Evolutionary conservation across 208 protist species (phyloP).

Genomic region (Balamuthia mandrillaris): DNA sequence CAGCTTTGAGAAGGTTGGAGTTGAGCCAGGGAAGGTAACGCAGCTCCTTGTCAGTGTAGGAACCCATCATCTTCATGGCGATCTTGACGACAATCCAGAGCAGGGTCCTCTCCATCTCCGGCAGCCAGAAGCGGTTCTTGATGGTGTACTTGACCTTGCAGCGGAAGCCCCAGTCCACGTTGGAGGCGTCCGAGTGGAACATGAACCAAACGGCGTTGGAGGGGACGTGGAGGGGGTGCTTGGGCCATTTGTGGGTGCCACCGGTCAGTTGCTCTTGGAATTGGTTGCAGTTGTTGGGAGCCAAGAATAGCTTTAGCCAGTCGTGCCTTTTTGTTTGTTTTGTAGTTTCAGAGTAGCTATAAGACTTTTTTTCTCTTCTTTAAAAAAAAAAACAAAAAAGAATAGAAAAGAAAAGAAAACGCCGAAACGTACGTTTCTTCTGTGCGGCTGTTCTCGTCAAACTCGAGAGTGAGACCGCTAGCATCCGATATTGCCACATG

Average conservation of each 20-base stretch:
- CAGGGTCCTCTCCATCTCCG: not conserved
- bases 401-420: not conserved
- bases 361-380: not conserved
- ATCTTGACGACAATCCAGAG: not conserved
- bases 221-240: not conserved
- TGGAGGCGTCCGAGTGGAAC: constrained; percentile 8
- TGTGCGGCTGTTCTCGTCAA: not conserved
- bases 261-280: not conserved
- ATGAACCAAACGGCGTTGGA: not conserved
- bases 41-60: not conserved
- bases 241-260: not conserved
- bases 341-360: not conserved
- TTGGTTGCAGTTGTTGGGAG: not conserved
- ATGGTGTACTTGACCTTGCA: not conserved
- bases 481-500: not conserved
- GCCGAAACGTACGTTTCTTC: not conserved
- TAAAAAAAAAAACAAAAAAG: not conserved
- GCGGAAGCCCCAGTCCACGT: constrained; percentile 23
- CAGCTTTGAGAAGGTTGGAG: not conserved
- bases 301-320: not conserved
- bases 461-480: not conserved
- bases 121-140: not conserved
- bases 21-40: not conserved
- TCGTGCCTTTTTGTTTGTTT: not conserved
- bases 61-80: not conserved